phyloP scores from a whole-genome alignment of 2,329 filamentous ascomycete genomes.

The Xylariaceae sp. region DNA sequence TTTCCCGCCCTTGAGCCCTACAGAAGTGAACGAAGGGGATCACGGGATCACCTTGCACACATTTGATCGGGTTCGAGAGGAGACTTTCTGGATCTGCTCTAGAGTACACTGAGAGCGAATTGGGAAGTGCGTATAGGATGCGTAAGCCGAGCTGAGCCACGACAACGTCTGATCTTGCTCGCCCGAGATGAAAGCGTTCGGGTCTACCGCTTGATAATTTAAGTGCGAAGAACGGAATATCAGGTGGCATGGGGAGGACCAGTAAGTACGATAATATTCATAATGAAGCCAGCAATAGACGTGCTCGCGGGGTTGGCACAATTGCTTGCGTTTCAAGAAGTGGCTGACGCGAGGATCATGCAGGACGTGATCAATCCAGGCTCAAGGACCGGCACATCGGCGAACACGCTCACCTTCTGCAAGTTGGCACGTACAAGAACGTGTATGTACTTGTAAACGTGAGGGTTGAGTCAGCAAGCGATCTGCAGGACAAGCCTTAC shows the following conservation, averaged over 20 bases:
- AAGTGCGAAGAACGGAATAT: neutral
- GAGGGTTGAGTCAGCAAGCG: too few species aligned
- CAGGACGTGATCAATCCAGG: neutral
- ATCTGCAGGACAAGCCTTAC: too few species aligned
- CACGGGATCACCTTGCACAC: too few species aligned
- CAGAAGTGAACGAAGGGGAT: slow-evolving; percentile 1
- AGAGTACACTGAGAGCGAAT: neutral
- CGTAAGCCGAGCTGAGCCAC: neutral
- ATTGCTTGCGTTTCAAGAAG: slow-evolving; percentile 17
- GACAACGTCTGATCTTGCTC: slow-evolving; percentile 1
- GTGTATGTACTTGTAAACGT: too few species aligned
- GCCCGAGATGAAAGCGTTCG: neutral
- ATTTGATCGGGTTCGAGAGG: neutral
- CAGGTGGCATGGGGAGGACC: slow-evolving; percentile 1
- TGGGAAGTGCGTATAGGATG: neutral
- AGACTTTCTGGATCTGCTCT: neutral
- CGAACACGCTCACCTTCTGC: too few species aligned
- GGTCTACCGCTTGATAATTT: slow-evolving; percentile 1
- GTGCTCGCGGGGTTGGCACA: neutral
- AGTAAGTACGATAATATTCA: slow-evolving; percentile 8
- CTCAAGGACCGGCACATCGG: too few species aligned
- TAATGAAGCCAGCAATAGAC: slow-evolving; percentile 1
- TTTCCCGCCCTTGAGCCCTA: slow-evolving; percentile 12
- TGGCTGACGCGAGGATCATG: slow-evolving; percentile 22
- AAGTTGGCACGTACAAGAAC: too few species aligned